Evolutionary conservation across 2,329 filamentous ascomycete genomes (phyloP), one percentile per base, ranked within the genome.

Genomic region (Cordyceps farinosa): DNA sequence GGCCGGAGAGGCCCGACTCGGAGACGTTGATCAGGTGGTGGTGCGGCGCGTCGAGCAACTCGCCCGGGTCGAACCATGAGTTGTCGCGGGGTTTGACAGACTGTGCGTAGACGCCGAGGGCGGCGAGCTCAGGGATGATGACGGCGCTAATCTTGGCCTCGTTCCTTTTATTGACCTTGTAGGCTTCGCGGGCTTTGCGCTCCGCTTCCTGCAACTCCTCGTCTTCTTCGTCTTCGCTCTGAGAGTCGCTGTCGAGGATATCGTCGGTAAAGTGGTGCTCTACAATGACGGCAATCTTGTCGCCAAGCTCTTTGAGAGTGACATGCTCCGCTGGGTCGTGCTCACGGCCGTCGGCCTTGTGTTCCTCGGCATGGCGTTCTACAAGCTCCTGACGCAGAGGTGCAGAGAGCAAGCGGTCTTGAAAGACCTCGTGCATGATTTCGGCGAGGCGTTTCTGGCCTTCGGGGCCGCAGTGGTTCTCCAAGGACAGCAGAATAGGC

Each of bases 11-110:
- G 0, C 84, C 85, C 1, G 81, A 82, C 71, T 90, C 87, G 2
- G 87, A 90, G 3, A 90, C 81, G 69, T 90, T 90, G 79, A 89
- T 87, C 66, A 88, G 81, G 63, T 88, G 86, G 69, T 88, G 83
- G 65, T 87, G 84, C 38, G 86, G 86, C 0, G 80, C 83, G 62
- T 89, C 85, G 70, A 79, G 70, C 32, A 83, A 72, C 17, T 73
- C 67, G 3, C 76, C 78, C 3, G 75, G 69, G 22, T 85, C 81
- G 70, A 82, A 89, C 87, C 87, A 90, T 0, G 85, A 87, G 68
- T 87, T 84, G 72, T 90, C 82, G 61, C 76, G 74, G 0, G 87
- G 87, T 70, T 90, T 90, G 62, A 90, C 86, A 0, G 85, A 88
- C 70, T 90, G 87, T 0, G 87, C 87, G 67, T 90, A 90, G 2